phyloP scores from a whole-genome alignment of 2,329 filamentous ascomycete species.

The Paradendryphiella salina region DNA sequence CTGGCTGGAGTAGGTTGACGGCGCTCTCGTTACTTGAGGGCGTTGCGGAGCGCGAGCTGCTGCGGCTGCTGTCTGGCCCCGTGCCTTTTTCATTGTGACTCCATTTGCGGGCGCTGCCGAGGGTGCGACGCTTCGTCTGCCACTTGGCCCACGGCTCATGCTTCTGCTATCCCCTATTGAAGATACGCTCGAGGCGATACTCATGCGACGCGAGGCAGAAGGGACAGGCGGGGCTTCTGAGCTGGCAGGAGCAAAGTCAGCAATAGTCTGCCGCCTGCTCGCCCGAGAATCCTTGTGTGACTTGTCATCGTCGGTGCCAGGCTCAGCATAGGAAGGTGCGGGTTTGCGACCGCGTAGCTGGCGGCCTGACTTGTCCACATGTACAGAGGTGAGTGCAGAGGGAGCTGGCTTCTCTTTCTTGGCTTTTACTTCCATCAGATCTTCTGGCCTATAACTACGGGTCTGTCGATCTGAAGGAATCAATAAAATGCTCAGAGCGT shows the following conservation, averaged over 20 bases:
- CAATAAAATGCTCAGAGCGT: constrained; percentile 79
- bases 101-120: constrained; percentile 34
- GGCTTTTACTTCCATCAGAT: constrained; percentile 65
- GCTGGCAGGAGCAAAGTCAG: constrained; percentile 39
- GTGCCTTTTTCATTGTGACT: constrained; percentile 63
- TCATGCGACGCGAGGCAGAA: constrained; percentile 48
- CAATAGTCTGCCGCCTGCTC: constrained; percentile 47
- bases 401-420: constrained; percentile 57
- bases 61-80: constrained; percentile 49
- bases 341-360: constrained; percentile 72
- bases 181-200: constrained; percentile 50
- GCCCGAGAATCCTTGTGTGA: constrained; percentile 31
- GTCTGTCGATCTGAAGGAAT: constrained; percentile 77
- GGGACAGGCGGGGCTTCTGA: constrained; percentile 29
- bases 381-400: constrained; percentile 38
- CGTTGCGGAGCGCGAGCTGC: constrained; percentile 37
- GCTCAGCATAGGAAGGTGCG: constrained; percentile 55
- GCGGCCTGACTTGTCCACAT: constrained; percentile 56
- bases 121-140: constrained; percentile 38
- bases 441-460: constrained; percentile 74
- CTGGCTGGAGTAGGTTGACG: constrained; percentile 43
- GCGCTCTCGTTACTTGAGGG: constrained; percentile 50
- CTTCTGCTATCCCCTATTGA: constrained; percentile 43
- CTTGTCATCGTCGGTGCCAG: constrained; percentile 50
- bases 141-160: constrained; percentile 43